Base-by-base conservation (phyloP, 495 filamentous ascomycete species). In the Acidiella bohemica region DNA sequence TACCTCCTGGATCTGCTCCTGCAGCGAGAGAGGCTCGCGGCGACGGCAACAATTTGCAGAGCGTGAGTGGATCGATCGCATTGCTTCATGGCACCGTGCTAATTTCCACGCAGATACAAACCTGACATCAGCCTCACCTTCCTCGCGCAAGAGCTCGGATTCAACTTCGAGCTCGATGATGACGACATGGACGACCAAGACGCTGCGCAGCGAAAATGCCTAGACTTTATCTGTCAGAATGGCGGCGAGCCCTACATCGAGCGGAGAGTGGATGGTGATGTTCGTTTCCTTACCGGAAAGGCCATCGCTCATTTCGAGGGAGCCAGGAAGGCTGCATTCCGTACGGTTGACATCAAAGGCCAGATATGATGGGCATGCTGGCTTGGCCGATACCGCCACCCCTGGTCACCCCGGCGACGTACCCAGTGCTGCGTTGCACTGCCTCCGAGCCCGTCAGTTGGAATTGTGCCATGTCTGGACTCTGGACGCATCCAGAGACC, bases 1-100 rank as follows among this genome's bases (percentile, higher is more conserved):
- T 95, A 96, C 64, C 73, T 99, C 5, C 92, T 99, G 80, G 90
- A 99, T 64, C 94, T 92, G 82, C 95, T 97, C 64, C 77, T 96
- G 54, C 76, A 73, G 46, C 81, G 92, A 47, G 92, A 99, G 65
- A 83, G 92, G 52, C 70, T 96, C 37, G 76, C 80, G 54, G 90
- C 92, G 39, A 68, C 96, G 42, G 75, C 82, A 50, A 80, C 76
- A 51, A 90, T 96, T 36, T 93, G 83, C 73, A 92, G 74, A 78
- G 78, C 80, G 90, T 96, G 70, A 72, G 88, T 80, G 37, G n/a
- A 50, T 26, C 22, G 42, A 22, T 37, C 36, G 34, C 18, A 4
- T 1, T 18, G 13, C 26, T 9, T 19, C 17, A 23, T 31, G 13
- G 32, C 30, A 8, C 42, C 3, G 20, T 26, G 22, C 62, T 75